These are phyloP conservation scores for Eucalyptus guilfoylei DNA, from an alignment of 345 rosid species.

Conservation along the genomic window DNA sequence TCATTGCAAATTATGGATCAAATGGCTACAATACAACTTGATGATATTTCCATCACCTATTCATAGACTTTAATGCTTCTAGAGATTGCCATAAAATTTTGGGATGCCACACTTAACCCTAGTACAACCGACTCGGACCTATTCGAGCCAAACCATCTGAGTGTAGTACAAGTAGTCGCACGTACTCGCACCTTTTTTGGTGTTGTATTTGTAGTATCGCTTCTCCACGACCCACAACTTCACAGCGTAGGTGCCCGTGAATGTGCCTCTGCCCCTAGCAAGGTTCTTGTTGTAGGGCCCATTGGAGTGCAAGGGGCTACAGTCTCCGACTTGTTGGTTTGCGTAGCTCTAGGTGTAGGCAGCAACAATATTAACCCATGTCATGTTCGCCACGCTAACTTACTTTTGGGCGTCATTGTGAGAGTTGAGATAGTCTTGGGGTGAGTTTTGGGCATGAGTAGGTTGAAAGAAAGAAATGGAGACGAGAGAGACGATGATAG, in stretches of 20 bases:
- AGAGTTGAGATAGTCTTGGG: background rate
- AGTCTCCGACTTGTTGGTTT: background rate
- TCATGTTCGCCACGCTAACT: background rate
- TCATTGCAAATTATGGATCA: no score
- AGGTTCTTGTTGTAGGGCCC: conserved; percentile 25
- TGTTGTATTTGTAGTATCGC: background rate
- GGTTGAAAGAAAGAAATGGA: no score
- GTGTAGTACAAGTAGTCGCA: conserved; percentile 15
- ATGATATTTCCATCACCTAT: no score
- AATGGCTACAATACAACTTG: no score
- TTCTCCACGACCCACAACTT: conserved; percentile 18
- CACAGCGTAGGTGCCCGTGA: conserved; percentile 4
- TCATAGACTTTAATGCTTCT: no score
- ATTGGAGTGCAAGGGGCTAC: conserved; percentile 7
- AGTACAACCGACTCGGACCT: conserved; percentile 7
- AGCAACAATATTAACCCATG: conserved; percentile 2
- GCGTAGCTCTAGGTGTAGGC: conserved; percentile 8
- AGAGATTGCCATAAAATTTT: no score
- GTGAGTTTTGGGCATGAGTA: no score
- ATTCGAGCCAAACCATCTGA: conserved; percentile 14
- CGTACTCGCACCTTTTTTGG: background rate
- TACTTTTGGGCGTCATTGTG: conserved; percentile 1
- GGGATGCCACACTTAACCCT: conserved; percentile 12
- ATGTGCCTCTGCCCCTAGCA: background rate
- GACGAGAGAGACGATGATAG: background rate